Conservation (phyloP, 2,329 filamentous ascomycete genomes). For the Huntiella decipiens region DNA sequence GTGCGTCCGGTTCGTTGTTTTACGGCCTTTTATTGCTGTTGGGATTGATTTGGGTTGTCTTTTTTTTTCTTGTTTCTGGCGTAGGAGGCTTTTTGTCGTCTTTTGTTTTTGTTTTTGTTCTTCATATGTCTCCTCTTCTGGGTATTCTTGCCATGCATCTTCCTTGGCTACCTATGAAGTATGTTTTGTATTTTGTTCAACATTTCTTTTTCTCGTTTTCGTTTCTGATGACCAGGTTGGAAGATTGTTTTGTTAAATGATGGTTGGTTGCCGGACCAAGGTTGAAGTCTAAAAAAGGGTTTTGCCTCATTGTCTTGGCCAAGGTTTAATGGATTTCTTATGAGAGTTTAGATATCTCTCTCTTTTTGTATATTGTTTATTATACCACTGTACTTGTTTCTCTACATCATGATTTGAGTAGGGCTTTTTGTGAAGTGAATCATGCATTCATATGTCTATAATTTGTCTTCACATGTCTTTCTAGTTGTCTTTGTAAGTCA, state of each 20-base stretch:
- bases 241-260: too few relatives aligned
- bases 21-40: background rate
- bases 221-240: too few relatives aligned
- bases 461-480: background rate
- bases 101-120: background rate
- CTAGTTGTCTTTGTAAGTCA: too few relatives aligned
- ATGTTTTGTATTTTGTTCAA: slow-evolving; percentile 2
- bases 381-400: background rate
- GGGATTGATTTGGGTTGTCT: background rate
- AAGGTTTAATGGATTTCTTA: too few relatives aligned
- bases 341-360: too few relatives aligned
- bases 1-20: too few relatives aligned
- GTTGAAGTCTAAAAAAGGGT: too few relatives aligned
- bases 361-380: background rate
- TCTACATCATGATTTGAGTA: background rate
- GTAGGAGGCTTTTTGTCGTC: slow-evolving; percentile 3
- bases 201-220: too few relatives aligned
- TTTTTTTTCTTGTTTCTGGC: background rate
- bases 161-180: background rate
- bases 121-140: background rate
- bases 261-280: too few relatives aligned
- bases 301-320: too few relatives aligned
- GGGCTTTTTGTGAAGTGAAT: background rate
- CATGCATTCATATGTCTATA: background rate
- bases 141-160: background rate